These are phyloP conservation scores for Naegleria fowleri DNA, from an alignment of 208 protist genomes.

Conservation along the genomic window DNA sequence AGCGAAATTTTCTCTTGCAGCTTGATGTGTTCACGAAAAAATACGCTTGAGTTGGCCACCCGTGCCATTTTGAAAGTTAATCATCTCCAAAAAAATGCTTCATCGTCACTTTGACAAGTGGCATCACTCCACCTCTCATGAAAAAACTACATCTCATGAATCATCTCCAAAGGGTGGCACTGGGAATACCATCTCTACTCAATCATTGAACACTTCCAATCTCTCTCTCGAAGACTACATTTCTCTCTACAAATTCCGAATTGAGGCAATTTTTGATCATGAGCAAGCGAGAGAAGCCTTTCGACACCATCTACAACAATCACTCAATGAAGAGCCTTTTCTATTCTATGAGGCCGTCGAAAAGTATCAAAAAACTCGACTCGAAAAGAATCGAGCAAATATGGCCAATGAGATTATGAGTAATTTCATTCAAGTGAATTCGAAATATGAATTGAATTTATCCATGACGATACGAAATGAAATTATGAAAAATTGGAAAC, in stretches of 20 bases:
- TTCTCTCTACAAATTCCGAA: not conserved
- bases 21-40: too few species aligned
- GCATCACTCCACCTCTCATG: too few species aligned
- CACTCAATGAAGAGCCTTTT: not conserved
- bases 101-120: too few species aligned
- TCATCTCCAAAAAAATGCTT: too few species aligned
- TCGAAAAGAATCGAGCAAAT: not conserved
- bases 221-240: not conserved
- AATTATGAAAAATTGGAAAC: not conserved
- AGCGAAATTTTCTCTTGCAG: too few species aligned
- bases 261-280: constrained; percentile 2
- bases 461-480: not conserved
- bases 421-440: not conserved
- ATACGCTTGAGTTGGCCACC: too few species aligned
- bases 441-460: not conserved
- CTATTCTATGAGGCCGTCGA: not conserved
- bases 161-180: too few species aligned
- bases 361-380: constrained; percentile 2
- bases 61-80: too few species aligned
- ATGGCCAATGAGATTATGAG: not conserved
- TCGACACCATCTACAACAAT: not conserved
- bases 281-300: not conserved
- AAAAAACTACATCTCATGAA: too few species aligned
- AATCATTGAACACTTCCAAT: too few species aligned
- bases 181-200: too few species aligned